phyloP scores from a whole-genome alignment of 2,329 filamentous ascomycete genomes.

The Fonsecaea pedrosoi region DNA sequence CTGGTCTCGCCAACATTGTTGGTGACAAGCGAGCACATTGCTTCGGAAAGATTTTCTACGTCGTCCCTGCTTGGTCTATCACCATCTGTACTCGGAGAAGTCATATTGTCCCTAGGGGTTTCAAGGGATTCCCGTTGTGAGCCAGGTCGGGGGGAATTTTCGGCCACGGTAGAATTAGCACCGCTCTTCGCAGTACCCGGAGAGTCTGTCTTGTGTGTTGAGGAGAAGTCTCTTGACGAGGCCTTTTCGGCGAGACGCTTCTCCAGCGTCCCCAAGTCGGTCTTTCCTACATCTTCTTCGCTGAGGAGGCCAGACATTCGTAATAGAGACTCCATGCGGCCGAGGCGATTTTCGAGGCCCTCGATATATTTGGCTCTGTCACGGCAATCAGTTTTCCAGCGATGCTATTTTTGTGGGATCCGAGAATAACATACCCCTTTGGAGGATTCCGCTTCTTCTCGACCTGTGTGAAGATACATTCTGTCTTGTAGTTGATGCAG shows the following conservation, averaged over 20 bases:
- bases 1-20: conserved; percentile 93
- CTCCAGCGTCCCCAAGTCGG: conserved; percentile 86
- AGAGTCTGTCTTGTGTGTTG: conserved; percentile 31
- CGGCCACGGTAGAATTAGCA: conserved; percentile 21
- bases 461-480: conserved; percentile 95
- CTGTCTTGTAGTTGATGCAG: conserved; percentile 97
- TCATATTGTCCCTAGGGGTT: conserved; percentile 45
- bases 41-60: conserved; percentile 88
- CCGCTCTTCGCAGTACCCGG: conserved; percentile 29
- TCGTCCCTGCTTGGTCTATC: conserved; percentile 58
- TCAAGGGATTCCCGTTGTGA: conserved; percentile 34
- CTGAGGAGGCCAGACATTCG: conserved; percentile 83
- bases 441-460: conserved; percentile 98
- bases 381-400: conserved; percentile 10
- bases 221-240: conserved; percentile 38
- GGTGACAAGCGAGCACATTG: conserved; percentile 98
- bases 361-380: conserved; percentile 94
- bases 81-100: conserved; percentile 33
- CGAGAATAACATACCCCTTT: conserved; percentile 73
- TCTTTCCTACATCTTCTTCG: conserved; percentile 83
- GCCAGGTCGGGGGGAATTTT: conserved; percentile 25
- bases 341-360: conserved; percentile 89
- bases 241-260: conserved; percentile 68
- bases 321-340: conserved; percentile 93
- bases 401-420: background rate